Conservation (phyloP, 1,139 yeast genomes). For the Blastobotrys petasosporus region DNA sequence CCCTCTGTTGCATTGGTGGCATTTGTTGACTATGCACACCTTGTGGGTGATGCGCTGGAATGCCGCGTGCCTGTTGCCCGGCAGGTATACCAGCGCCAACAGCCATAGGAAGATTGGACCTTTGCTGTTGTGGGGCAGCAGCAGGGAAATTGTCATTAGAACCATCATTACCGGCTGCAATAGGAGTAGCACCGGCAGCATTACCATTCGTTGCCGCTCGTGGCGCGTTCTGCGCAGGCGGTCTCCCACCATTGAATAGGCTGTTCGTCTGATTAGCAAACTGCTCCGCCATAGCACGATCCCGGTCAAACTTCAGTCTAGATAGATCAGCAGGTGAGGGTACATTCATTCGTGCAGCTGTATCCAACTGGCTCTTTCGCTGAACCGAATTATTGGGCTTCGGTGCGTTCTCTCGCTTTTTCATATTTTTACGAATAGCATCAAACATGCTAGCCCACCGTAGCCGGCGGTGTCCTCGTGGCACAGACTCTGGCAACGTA, state of each 20-base stretch:
- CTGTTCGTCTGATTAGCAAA: conserved; percentile 38
- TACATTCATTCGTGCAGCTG: conserved; percentile 21
- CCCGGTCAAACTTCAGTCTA: conserved; percentile 74
- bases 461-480: conserved; percentile 81
- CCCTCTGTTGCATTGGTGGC: neutral
- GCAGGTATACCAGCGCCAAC: conserved; percentile 7
- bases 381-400: conserved; percentile 40
- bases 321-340: conserved; percentile 86
- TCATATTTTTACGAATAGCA: conserved; percentile 84
- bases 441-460: conserved; percentile 98
- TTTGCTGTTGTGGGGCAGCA: neutral
- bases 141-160: neutral
- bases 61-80: too few relatives aligned
- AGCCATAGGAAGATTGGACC: neutral
- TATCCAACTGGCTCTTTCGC: conserved; percentile 30
- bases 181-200: conserved; percentile 9
- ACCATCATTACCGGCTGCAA: conserved; percentile 8
- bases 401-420: conserved; percentile 71
- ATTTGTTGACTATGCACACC: neutral
- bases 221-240: neutral
- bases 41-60: neutral
- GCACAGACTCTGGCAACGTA: conserved; percentile 84
- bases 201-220: neutral
- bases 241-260: neutral
- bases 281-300: conserved; percentile 73